Evolutionary conservation across 768 basidiomycete species (phyloP), one percentile per base, ranked within the genome.

Genomic region (Trametes maxima): DNA sequence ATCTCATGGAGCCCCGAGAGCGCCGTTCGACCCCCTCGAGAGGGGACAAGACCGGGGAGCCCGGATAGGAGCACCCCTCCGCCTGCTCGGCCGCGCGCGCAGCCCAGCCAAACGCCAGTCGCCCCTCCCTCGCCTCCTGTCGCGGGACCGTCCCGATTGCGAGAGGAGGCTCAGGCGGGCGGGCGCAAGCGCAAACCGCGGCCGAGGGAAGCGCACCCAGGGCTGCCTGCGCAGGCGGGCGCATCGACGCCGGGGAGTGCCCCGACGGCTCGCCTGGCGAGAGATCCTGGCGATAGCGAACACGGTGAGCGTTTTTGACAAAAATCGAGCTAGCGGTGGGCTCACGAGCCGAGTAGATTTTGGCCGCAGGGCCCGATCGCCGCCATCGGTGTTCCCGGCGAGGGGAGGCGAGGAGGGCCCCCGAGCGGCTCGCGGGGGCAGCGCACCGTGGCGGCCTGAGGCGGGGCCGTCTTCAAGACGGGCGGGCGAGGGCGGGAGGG

Each of bases 21-120:
- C 50, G 45, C 36, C 21, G 45, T 46, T 24, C 13, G 52, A 11
- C 8, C 37, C 14, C 50, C 28, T 16, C 42, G 50, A 14, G 6
- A 43, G 40, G 50, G 48, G 36, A 36, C 48, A 21, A 40, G 48
- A 43, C 60, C 39, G 19, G 33, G 39, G 21, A 56, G 48, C 22
- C 47, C 54, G 33, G 61, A 62, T 62, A 62, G 61, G 61, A 53
- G 61, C 59, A 49, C 45, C 45, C 36, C 40, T 24, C 37, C 45
- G 51, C 53, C 47, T 52, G 21, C 49, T 8, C 54, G 37, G 25
- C 36, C 25, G 19, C 35, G 19, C 19, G 37, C 52, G 46, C 59
- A 48, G 25, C 51, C 53, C 3, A 48, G 21, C 25, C 39, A 25
- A 16, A 14, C 37, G 17, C 2, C 13, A 0, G 47, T 25, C 44